These are phyloP conservation scores for Yarrowia sp. DNA, from an alignment of 805 yeast genomes.

Conservation along the genomic window DNA sequence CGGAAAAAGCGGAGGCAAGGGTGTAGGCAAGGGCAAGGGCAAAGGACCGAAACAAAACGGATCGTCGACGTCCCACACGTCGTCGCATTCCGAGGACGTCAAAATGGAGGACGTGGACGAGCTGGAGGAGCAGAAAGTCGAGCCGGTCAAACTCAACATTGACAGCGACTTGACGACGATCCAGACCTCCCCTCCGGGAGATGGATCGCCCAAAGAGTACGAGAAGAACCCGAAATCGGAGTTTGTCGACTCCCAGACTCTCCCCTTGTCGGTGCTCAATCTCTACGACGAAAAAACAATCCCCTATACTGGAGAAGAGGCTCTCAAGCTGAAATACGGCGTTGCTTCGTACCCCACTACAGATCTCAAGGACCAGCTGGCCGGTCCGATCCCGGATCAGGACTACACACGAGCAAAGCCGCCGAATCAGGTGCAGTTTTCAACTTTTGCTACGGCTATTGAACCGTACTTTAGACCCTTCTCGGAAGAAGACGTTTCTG, in stretches of 20 bases:
- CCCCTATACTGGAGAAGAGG: slow-evolving; percentile 75
- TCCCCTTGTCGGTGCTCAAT: slow-evolving; percentile 73
- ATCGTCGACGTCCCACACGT: background rate
- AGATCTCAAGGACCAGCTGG: slow-evolving; percentile 75
- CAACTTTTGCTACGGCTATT: slow-evolving; percentile 82
- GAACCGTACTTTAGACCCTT: slow-evolving; percentile 84
- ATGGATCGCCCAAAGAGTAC: slow-evolving; percentile 41
- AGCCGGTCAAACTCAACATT: slow-evolving; percentile 28
- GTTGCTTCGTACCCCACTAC: slow-evolving; percentile 88
- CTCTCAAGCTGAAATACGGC: slow-evolving; percentile 74
- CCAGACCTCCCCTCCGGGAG: background rate
- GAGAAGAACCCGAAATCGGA: slow-evolving; percentile 75
- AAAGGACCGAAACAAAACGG: slow-evolving; percentile 19
- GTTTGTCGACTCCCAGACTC: slow-evolving; percentile 71
- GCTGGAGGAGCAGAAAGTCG: background rate
- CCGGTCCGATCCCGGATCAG: slow-evolving; percentile 86
- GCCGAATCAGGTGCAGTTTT: slow-evolving; percentile 87
- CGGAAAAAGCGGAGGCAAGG: slow-evolving; percentile 22
- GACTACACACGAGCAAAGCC: slow-evolving; percentile 88
- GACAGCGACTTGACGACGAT: slow-evolving; percentile 22
- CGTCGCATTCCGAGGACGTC: background rate
- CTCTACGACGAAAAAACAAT: slow-evolving; percentile 67
- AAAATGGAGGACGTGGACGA: slow-evolving; percentile 8
- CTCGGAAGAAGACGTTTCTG: slow-evolving; percentile 79
- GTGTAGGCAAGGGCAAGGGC: slow-evolving; percentile 29